A percentile compares a stretch with the other conserved stretches of the same genome.
These are phyloP conservation scores for Tylopilus sp. DNA, from an alignment of 768 basidiomycete species.

Conservation along the genomic window DNA sequence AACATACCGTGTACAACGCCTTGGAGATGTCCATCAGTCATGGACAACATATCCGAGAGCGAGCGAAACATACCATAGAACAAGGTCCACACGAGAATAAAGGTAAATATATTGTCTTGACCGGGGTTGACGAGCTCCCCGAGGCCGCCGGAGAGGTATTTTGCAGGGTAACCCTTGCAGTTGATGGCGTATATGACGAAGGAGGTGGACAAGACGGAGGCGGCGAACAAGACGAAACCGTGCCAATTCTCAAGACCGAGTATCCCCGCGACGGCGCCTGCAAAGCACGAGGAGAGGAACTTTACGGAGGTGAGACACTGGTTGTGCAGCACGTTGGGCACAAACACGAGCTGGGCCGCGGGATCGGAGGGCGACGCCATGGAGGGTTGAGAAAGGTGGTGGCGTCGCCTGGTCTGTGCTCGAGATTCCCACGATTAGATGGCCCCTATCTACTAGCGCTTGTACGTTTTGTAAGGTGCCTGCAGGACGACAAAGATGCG, in stretches of 20 bases:
- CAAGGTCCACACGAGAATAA: conserved; percentile 90
- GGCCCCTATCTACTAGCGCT: conserved; percentile 1
- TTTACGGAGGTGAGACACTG: conserved; percentile 62
- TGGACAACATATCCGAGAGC: not conserved
- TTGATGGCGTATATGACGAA: conserved; percentile 64
- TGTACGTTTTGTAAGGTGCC: no score
- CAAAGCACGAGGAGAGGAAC: conserved; percentile 79
- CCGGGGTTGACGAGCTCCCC: conserved; percentile 77
- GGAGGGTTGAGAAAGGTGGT: not conserved
- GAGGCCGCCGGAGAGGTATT: conserved; percentile 60
- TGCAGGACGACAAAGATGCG: no score
- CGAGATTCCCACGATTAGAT: conserved; percentile 15
- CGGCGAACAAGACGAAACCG: conserved; percentile 77
- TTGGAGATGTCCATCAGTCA: conserved; percentile 13
- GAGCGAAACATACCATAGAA: conserved; percentile 68
- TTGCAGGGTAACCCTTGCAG: conserved; percentile 61
- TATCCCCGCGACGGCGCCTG: conserved; percentile 85
- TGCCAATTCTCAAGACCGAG: conserved; percentile 83
- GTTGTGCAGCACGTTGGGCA: conserved; percentile 65
- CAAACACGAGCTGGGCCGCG: conserved; percentile 59
- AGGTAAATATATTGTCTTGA: conserved; percentile 88
- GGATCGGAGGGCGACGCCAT: conserved; percentile 50
- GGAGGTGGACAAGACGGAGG: conserved; percentile 65
- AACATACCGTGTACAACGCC: conserved; percentile 49
- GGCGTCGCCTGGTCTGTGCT: no score